Evolutionary conservation across 495 filamentous ascomycete species (phyloP), one percentile per base, ranked within the genome.

Genomic region (Apodospora peruviana): DNA sequence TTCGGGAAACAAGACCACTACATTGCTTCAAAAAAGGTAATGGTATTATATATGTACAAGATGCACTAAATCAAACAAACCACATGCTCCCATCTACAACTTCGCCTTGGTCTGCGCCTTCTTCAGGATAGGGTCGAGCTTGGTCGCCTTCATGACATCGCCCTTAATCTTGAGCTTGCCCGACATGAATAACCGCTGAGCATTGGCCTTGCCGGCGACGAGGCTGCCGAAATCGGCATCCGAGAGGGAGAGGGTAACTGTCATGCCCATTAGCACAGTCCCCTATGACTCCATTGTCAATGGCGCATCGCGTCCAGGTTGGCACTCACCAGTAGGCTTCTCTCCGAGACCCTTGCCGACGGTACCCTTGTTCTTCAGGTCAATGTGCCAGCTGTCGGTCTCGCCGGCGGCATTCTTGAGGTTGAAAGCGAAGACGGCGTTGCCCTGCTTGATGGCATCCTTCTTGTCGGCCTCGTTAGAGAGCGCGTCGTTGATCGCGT

Each of bases 161-260:
- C 93, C 93, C 81, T 90, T 94, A 61, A 97, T 81, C 85, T 96
- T 98, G 62, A 98, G 77, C 77, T 95, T 95, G 61, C 93, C 93
- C 7, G 78, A 78, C 90, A 98, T 96, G 75, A 97, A 98, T 48
- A 98, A 69, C 59, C 83, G 83, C 79, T 97, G 93, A 44, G 93
- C 90, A 55, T 96, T 91, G 61, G 86, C 89, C 78, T 95, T 90
- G 58, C 94, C 93, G 42, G 78, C 64, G 42, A 95, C 83, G 47
- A 98, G 79, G 61, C 80, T 80, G 22, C 69, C 76, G 57, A 98
- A 98, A 63, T 98, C 90, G 39, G 77, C 80, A 51, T 98, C 93
- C 43, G 86, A 87, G 48, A 97, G 82, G 5, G 74, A 65, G 22
- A 98, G 80, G 14, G 87, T 93, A 32, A 96, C 93, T 94, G 53